A percentile compares a stretch with the other conserved stretches of the same genome.
These are phyloP conservation scores for Plasmodium blacklocki DNA, from an alignment of 169 alveolate genomes.

Conservation along the genomic window DNA sequence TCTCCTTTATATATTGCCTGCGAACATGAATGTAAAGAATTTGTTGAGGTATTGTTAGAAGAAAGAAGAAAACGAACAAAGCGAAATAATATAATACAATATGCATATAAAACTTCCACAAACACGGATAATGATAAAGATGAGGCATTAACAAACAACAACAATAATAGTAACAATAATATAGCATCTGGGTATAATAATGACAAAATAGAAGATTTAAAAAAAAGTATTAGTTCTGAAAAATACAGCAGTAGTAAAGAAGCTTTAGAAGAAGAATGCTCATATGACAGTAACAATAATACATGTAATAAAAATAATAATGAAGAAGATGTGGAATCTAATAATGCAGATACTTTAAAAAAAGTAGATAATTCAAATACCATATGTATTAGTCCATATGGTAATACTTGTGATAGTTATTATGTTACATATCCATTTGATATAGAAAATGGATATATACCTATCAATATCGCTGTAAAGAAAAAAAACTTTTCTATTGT, in stretches of 20 bases:
- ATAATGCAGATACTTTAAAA: slow-evolving; percentile 24
- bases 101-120: slow-evolving; percentile 60
- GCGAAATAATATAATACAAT: slow-evolving; percentile 78
- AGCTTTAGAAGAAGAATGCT: not conserved
- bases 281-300: slow-evolving; percentile 4
- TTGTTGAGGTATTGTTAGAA: slow-evolving; percentile 83
- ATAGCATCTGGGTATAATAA: not conserved
- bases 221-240: not conserved
- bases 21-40: slow-evolving; percentile 83
- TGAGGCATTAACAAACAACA: not conserved
- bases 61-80: slow-evolving; percentile 79
- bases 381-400: slow-evolving; percentile 73
- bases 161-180: not conserved
- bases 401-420: slow-evolving; percentile 69
- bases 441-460: slow-evolving; percentile 79
- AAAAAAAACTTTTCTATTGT: slow-evolving; percentile 75
- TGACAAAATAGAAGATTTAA: not conserved
- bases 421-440: slow-evolving; percentile 73
- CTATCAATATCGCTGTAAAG: slow-evolving; percentile 77
- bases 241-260: not conserved
- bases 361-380: slow-evolving; percentile 45
- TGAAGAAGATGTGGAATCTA: slow-evolving; percentile 27
- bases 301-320: slow-evolving; percentile 17
- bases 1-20: slow-evolving; percentile 90
- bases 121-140: slow-evolving; percentile 68